Evolutionary conservation across 129 eudicot species (phyloP).

Genomic region (Deinandra increscens): DNA sequence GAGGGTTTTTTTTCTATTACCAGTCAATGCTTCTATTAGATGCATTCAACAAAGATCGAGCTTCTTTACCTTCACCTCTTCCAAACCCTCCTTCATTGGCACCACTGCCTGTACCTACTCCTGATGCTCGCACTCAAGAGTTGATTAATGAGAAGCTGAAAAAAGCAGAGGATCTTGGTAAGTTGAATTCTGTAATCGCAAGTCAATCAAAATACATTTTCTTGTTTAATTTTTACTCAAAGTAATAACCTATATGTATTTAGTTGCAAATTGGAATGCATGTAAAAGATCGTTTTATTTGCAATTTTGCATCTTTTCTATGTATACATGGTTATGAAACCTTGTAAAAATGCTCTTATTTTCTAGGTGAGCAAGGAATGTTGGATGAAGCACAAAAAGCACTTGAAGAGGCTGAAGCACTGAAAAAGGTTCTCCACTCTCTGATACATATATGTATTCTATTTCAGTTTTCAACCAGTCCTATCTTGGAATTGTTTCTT

Average conservation of each 20-base stretch:
- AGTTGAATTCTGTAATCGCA: slow-evolving; percentile 1
- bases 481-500: not conserved
- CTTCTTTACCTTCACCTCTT: slow-evolving; percentile 90
- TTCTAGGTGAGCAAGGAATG: slow-evolving; percentile 93
- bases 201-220: not conserved
- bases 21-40: slow-evolving; percentile 91
- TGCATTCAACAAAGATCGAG: slow-evolving; percentile 96
- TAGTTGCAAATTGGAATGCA: not conserved
- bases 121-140: slow-evolving; percentile 93
- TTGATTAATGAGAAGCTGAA: slow-evolving; percentile 94
- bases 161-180: slow-evolving; percentile 97
- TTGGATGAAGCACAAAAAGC: slow-evolving; percentile 94
- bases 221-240: not conserved
- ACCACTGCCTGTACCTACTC: slow-evolving; percentile 63
- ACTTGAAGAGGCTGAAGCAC: slow-evolving; percentile 98
- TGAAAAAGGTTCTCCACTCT: slow-evolving; percentile 63
- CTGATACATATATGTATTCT: not conserved
- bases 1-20: slow-evolving; percentile 22
- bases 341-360: slow-evolving; percentile 11
- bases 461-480: not conserved
- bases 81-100: slow-evolving; percentile 73
- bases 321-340: not conserved
- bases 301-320: not conserved
- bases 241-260: not conserved
- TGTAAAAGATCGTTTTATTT: not conserved